A percentile compares a stretch with the other conserved stretches of the same genome.
These are phyloP conservation scores for Entomortierella chlamydospora DNA, from an alignment of 192 early-diverging fungal species.

Conservation along the genomic window DNA sequence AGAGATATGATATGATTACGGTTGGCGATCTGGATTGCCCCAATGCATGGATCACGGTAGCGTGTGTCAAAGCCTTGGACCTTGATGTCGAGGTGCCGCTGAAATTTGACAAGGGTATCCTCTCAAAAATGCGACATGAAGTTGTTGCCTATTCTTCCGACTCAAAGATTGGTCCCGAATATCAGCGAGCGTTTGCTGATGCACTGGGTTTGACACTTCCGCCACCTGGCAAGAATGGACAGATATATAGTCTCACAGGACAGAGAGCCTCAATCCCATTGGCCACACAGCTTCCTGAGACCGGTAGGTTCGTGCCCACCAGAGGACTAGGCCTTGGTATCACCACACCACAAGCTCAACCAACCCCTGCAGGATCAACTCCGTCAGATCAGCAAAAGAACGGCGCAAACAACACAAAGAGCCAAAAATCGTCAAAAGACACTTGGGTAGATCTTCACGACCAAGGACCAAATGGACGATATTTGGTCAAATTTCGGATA, in stretches of 20 bases:
- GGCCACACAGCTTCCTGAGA: not conserved
- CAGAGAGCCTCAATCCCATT: constrained; percentile 9
- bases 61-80: constrained; percentile 26
- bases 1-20: constrained; percentile 50
- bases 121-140: constrained; percentile 47
- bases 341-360: not conserved
- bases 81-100: constrained; percentile 36
- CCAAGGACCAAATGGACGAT: constrained; percentile 24
- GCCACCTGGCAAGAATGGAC: constrained; percentile 1
- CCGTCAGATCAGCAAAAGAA: not conserved
- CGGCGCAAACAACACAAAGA: not conserved
- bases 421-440: not conserved
- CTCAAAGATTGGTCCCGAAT: constrained; percentile 21
- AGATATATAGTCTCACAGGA: not conserved
- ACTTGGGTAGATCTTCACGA: constrained; percentile 38
- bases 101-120: constrained; percentile 51
- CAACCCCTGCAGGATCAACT: not conserved
- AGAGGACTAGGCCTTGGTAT: constrained; percentile 3
- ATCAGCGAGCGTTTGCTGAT: constrained; percentile 31
- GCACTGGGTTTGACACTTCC: constrained; percentile 28
- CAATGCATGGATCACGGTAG: constrained; percentile 54
- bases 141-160: constrained; percentile 30
- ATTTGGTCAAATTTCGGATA: constrained; percentile 31
- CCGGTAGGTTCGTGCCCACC: not conserved
- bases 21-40: constrained; percentile 55